Base-by-base conservation (phyloP, 305 asterid genomes). In the Withania somnifera region DNA sequence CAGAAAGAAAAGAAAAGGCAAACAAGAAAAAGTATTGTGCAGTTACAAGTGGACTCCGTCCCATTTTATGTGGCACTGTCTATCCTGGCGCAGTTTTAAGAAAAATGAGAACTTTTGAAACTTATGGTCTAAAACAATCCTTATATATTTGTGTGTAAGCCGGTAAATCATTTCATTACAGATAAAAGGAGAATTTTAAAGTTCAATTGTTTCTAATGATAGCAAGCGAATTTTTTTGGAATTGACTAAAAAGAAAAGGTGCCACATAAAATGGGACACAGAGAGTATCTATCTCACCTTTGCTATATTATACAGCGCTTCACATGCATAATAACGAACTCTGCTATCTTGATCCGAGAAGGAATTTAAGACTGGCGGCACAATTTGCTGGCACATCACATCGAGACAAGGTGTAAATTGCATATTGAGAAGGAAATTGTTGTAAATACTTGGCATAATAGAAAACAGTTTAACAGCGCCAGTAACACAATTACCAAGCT, bases 271-370 rank as follows among this genome's bases (percentile, higher is more conserved):
- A n/a, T n/a, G n/a, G n/a, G n/a, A n/a, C n/a, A n/a, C n/a, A n/a
- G n/a, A n/a, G n/a, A n/a, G n/a, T 14, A 67, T 47, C 24, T 58
- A 42, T 71, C 90, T 83, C 84, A 93, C 98, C 98, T 93, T 93
- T 14, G 97, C 98, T 79, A 93, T 92, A 92, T 93, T 93, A 85
- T 93, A 93, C 75, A 93, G 90, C 54, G 98, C 98, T 87, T 93
- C 98, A 78, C 97, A 93, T 42, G 98, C 98, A 87, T 91, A 92
- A 90, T 92, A 92, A 69, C 97, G 98, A 87, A 93, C 98, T 89
- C 94, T 87, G 90, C 97, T 89, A 82, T 92, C 98, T 91, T 89
- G 98, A 86, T 93, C 98, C 22, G 91, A 84, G 87, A 93, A 93
- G 71, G 95, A 92, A 84, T 86, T 82, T 87, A 93, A 84, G 66